phyloP scores from a whole-genome alignment of 78 protist genomes.

The Speleostelium caveatum region DNA sequence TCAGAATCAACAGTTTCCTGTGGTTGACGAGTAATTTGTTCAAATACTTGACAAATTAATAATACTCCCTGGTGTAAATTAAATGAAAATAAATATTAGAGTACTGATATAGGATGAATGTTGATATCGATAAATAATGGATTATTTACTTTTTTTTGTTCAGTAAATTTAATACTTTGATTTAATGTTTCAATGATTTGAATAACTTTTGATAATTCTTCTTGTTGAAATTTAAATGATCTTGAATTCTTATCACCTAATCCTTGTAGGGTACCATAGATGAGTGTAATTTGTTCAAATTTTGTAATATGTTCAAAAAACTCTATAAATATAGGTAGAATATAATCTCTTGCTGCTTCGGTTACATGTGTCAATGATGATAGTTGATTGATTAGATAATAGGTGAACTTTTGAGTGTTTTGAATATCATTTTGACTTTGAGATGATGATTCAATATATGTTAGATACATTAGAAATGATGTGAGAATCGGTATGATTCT shows the following conservation, averaged over 20 bases:
- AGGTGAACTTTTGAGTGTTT: conserved; percentile 52
- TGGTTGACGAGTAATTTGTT: conserved; percentile 51
- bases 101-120: background rate
- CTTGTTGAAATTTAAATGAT: conserved; percentile 27
- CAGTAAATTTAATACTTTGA: background rate
- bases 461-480: conserved; percentile 40
- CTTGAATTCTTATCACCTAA: conserved; percentile 6
- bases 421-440: conserved; percentile 23
- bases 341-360: background rate
- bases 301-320: conserved; percentile 17
- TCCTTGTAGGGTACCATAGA: conserved; percentile 58
- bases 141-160: conserved; percentile 33
- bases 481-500: conserved; percentile 21
- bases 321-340: conserved; percentile 35
- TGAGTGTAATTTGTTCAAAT: conserved; percentile 9
- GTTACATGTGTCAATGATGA: conserved; percentile 34
- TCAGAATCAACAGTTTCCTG: conserved; percentile 32
- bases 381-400: conserved; percentile 41
- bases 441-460: conserved; percentile 17
- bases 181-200: conserved; percentile 10
- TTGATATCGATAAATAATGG: too few relatives aligned
- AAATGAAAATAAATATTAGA: background rate
- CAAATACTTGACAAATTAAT: conserved; percentile 42
- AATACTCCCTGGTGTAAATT: conserved; percentile 5
- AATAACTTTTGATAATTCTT: conserved; percentile 27